These are phyloP conservation scores for Garcileccinum viscosum DNA, from an alignment of 1,284 basidiomycete genomes.

Conservation along the genomic window DNA sequence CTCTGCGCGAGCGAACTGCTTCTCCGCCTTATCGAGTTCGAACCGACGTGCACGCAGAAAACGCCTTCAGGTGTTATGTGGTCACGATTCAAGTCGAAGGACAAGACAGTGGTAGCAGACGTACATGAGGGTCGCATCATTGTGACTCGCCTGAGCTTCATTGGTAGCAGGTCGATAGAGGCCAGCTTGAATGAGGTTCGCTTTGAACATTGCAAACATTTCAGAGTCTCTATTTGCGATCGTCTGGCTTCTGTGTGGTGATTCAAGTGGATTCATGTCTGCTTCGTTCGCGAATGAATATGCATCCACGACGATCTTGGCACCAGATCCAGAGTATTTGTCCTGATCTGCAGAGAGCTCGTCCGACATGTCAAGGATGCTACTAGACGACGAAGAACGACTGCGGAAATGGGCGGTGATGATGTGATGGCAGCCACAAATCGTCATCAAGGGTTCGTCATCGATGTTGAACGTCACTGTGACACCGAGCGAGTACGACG, in stretches of 20 bases:
- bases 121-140: slow-evolving; percentile 72
- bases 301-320: background rate
- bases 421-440: background rate
- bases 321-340: background rate
- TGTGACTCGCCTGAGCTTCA: slow-evolving; percentile 53
- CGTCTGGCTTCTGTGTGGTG: slow-evolving; percentile 10
- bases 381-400: background rate
- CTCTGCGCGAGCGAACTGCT: slow-evolving; percentile 70
- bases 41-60: slow-evolving; percentile 78
- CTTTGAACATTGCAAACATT: slow-evolving; percentile 56
- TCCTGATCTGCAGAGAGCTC: background rate
- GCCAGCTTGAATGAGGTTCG: slow-evolving; percentile 50
- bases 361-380: slow-evolving; percentile 14
- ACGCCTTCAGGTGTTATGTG: slow-evolving; percentile 50
- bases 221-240: slow-evolving; percentile 3
- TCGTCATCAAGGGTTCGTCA: background rate
- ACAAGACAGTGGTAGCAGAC: slow-evolving; percentile 29
- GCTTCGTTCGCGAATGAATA: background rate
- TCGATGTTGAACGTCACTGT: background rate
- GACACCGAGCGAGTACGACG: background rate
- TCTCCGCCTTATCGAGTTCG: slow-evolving; percentile 65
- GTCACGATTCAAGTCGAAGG: background rate
- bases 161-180: slow-evolving; percentile 55
- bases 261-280: background rate
- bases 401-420: background rate